phyloP scores from a whole-genome alignment of 2,329 filamentous ascomycete genomes.

The Cyphellophora europaea region DNA sequence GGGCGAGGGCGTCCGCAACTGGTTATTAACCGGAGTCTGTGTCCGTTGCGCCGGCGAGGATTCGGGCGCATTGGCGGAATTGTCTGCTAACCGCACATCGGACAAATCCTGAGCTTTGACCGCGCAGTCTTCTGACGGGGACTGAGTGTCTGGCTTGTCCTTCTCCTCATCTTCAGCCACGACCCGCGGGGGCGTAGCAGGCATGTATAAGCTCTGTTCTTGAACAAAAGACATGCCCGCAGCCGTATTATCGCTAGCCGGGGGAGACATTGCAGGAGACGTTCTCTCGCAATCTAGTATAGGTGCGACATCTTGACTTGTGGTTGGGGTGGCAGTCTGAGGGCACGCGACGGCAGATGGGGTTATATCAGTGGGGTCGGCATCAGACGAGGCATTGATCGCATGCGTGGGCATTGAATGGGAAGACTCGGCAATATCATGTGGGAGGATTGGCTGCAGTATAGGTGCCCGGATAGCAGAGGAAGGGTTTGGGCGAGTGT shows the following conservation, averaged over 20 bases:
- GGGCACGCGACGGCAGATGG: constrained; percentile 11
- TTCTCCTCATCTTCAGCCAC: too few species aligned
- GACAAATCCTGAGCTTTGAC: too few species aligned
- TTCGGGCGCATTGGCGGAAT: too few species aligned
- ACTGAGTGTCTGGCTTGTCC: too few species aligned
- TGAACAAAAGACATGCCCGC: constrained; percentile 17
- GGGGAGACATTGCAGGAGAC: not conserved
- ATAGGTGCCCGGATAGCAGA: too few species aligned
- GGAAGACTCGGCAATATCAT: constrained; percentile 16
- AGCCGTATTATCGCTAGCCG: constrained; percentile 15
- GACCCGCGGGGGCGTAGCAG: too few species aligned
- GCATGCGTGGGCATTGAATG: constrained; percentile 19
- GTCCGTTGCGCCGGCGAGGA: too few species aligned
- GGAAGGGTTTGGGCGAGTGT: too few species aligned
- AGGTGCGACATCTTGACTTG: constrained; percentile 2
- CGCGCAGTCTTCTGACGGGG: too few species aligned
- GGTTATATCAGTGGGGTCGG: constrained; percentile 7
- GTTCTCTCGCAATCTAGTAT: constrained; percentile 1
- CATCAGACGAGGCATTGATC: constrained; percentile 2
- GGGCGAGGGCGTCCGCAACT: too few species aligned
- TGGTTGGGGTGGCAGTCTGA: constrained; percentile 14
- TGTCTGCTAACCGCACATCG: too few species aligned
- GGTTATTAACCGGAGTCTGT: too few species aligned
- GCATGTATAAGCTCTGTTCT: constrained; percentile 16
- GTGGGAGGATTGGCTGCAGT: constrained; percentile 5